Evolutionary conservation across 371 early-diverging fungal genomes (phyloP), one percentile per base, ranked within the genome.

Genomic region (Catenaria anguillulae): DNA sequence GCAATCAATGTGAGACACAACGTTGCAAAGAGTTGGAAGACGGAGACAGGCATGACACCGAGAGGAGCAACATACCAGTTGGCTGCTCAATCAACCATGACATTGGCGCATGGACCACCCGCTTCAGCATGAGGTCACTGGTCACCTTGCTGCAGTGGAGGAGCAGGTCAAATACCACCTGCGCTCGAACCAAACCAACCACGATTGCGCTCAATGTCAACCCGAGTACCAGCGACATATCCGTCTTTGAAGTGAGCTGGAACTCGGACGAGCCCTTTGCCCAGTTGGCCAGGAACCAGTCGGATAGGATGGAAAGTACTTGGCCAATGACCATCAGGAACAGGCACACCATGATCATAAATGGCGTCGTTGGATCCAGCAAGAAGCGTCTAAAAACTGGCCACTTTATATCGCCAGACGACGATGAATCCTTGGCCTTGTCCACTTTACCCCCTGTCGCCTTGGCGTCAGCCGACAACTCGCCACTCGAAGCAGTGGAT

Each of bases 51-150:
- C 13, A 37, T 13, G 37, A 37, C 8, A 37, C 8, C 13, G 37
- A 37, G 37, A 37, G n/a, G n/a, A 37, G 37, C 4, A 37, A 43
- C 21, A 21, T 43, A 43, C 45, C 75, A 56, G 1, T 76, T 77
- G 31, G 67, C 67, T 8, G 77, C 35, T 58, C 60, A 10, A 68
- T 67, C 63, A 78, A 76, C 62, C 76, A 78, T 8, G 54, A 24
- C 74, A 79, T 76, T 46, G 76, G 72, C 35, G 56, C 55, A 10
- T 65, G 31, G 60, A 76, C 61, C 4, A 77, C 75, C 1, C 56
- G 24, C 2, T 29, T n/a, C 23, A 74, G 36, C 73, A 76, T 71
- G 54, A 62, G 60, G 10, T 36, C 29, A 36, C 69, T 72, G 55
- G 71, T 31, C 54, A 12, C 59, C n/a, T 61, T 63, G 31, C 66